Evolutionary conservation across 768 basidiomycete species (phyloP), one percentile per base, ranked within the genome.

Genomic region (Hydnum rufescens): DNA sequence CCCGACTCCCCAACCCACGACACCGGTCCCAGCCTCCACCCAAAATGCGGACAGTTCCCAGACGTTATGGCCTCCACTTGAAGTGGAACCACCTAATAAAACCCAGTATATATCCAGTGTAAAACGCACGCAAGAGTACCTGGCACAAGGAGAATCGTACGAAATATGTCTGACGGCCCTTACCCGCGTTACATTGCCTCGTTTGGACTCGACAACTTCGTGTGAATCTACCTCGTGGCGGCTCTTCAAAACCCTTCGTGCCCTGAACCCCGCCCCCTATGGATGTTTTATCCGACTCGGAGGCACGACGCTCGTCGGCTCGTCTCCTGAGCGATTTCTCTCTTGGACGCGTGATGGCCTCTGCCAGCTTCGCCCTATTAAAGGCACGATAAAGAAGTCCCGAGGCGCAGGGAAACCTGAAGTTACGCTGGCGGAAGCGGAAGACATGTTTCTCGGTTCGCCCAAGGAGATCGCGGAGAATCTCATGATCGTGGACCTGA

Each of bases 401-500:
- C 57, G 66, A 36, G 61, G 63, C 49, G 53, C 51, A 6, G 63
- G 62, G 57, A 56, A 2, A 62, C 61, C 47, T 42, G 70, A 69
- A 4, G 70, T 80, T 53, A 79, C 73, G 18, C 75, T 75, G 26
- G 75, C 71, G 52, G 72, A 76, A 47, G 80, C 80, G n/a, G 77
- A 81, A 59, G 58, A 77, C 64, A 63, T 72, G 13, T 65, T 82
- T 53, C 69, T 68, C 13, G 78, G 80, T 3, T 82, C 74, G 63
- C 69, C 67, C 42, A 97, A 97, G 63, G 92, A 97, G 64, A 77
- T 92, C 1, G 92, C 90, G 0, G 92, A 96, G 68, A 97, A 97
- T 62, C 66, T 97, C 53, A 96, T 97, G 92, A 95, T 97, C 57
- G 92, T 95, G 25, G 92, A 96, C 63, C 75, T 97, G 47, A 93